These are phyloP conservation scores for Solanum clarkiae DNA, from an alignment of 257 asterid genomes.

Conservation along the genomic window DNA sequence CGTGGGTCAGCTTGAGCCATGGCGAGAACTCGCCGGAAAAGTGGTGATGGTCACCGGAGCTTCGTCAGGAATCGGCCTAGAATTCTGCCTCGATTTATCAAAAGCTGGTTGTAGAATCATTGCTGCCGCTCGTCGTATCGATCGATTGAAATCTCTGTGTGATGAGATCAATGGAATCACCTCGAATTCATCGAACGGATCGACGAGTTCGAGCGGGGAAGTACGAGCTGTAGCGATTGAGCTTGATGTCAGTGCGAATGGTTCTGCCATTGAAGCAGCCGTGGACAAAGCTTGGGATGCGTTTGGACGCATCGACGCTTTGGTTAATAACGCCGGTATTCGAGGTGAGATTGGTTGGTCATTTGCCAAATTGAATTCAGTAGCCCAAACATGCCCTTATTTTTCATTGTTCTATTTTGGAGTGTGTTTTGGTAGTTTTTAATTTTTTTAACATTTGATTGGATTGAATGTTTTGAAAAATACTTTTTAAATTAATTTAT, in stretches of 20 bases:
- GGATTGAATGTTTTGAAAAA: no score
- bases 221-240: slow-evolving; percentile 45
- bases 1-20: slow-evolving; percentile 38
- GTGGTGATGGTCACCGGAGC: slow-evolving; percentile 81
- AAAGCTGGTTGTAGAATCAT: slow-evolving; percentile 60
- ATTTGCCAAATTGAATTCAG: neutral
- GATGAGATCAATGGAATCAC: slow-evolving; percentile 27
- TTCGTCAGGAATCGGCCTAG: slow-evolving; percentile 73
- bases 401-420: no score
- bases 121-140: slow-evolving; percentile 59
- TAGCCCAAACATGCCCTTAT: no score
- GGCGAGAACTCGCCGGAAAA: slow-evolving; percentile 39
- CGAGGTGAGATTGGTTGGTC: slow-evolving; percentile 27
- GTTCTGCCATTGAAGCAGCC: slow-evolving; percentile 22
- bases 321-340: slow-evolving; percentile 60
- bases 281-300: slow-evolving; percentile 49
- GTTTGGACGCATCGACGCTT: slow-evolving; percentile 46
- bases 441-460: no score
- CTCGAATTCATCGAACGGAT: neutral
- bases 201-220: neutral
- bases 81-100: slow-evolving; percentile 48
- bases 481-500: no score
- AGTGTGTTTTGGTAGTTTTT: no score
- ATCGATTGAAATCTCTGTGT: slow-evolving; percentile 41
- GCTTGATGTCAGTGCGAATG: slow-evolving; percentile 43